Evolutionary conservation across 345 rosid species (phyloP), one percentile per base, ranked within the genome.

Genomic region (Raphanus sativus): DNA sequence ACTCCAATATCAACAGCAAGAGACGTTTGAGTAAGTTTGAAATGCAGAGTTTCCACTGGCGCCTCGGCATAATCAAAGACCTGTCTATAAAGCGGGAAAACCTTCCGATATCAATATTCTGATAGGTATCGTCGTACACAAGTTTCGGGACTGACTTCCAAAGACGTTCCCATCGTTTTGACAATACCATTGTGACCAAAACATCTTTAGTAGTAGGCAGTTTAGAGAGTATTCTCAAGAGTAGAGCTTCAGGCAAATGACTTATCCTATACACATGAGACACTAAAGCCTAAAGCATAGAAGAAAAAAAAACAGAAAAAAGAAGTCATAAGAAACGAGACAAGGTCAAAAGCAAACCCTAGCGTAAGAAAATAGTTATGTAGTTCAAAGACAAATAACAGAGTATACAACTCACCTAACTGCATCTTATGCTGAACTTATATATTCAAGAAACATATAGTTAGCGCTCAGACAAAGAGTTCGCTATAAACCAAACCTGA

Each of bases 101-200:
- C 70, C 2, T 67, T n/a, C 70, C 70, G 26, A 1, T 6, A 4
- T 66, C 34, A 12, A 45, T 6, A 8, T 11, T 42, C 8, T 11
- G 6, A 3, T 12, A 40, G 21, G 24, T 42, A 13, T 25, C 21
- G n/a, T 66, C 21, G 32, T 40, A 40, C 0, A 40, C 54, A 8
- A 65, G 69, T 40, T 12, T 65, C 1, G 77, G 77, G 52, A 63
- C 63, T 0, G 6, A 2, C 63, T 8, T 63, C 77, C 77, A 64
- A 63, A 73, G 70, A 33, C 0, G 6, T 0, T 13, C 10, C 77
- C 70, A 73, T 0, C 61, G 61, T 32, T 32, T 73, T 2, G 76
- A 73, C 69, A 73, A 73, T 30, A 73, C 52, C 69, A 73, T 73
- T 13, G 76, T 73, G 7, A 24, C 50, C 50, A 32, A 34, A 1